These are phyloP conservation scores for Agrostemma githago DNA, from an alignment of 148 eudicot species.

Conservation along the genomic window DNA sequence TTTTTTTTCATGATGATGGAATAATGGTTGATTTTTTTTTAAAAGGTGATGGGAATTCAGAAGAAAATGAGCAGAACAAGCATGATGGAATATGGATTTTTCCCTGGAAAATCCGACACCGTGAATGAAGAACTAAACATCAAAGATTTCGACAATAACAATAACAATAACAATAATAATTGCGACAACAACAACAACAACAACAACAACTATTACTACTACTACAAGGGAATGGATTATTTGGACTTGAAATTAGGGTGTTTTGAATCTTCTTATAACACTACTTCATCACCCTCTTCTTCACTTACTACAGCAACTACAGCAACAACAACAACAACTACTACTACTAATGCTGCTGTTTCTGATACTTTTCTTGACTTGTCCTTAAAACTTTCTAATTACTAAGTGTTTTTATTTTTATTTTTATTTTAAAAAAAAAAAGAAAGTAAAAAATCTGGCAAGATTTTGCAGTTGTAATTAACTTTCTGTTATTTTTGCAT, in stretches of 20 bases:
- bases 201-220: not conserved
- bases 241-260: slow-evolving; percentile 32
- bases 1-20: not conserved
- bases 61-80: slow-evolving; percentile 29
- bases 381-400: slow-evolving; percentile 55
- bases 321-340: not conserved
- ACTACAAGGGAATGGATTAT: slow-evolving; percentile 12
- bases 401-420: not conserved
- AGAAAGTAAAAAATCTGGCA: not conserved
- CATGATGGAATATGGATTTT: slow-evolving; percentile 57
- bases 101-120: slow-evolving; percentile 29
- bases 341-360: slow-evolving; percentile 12
- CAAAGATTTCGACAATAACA: not conserved
- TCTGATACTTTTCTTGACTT: slow-evolving; percentile 44
- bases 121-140: not conserved
- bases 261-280: slow-evolving; percentile 19
- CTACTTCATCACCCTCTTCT: slow-evolving; percentile 26
- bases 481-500: slow-evolving; percentile 32
- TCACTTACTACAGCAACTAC: slow-evolving; percentile 27
- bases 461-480: slow-evolving; percentile 19
- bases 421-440: not conserved
- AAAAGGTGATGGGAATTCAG: slow-evolving; percentile 43
- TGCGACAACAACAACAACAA: not conserved
- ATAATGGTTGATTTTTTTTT: not conserved
- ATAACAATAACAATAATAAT: not conserved